Evolutionary conservation across 352 stramenopile species (phyloP).

Genomic region (Globisporangium mamillatum): DNA sequence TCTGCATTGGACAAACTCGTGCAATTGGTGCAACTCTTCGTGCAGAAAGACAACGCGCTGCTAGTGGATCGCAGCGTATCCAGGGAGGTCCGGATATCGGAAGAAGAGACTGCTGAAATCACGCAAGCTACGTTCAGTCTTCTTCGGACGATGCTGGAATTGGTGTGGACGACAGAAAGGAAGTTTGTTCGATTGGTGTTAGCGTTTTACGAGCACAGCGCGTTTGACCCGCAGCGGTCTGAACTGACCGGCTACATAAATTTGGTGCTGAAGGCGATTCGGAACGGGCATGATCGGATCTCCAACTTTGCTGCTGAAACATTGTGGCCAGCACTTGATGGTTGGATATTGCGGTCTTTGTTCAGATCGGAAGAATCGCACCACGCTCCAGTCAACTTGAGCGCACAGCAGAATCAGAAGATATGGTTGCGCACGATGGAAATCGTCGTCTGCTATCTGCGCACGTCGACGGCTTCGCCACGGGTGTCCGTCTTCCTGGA

Average conservation of each 20-base stretch:
- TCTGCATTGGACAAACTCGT: conserved; percentile 32
- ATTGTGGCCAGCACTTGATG: conserved; percentile 34
- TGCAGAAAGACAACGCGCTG: conserved; percentile 32
- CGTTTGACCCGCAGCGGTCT: conserved; percentile 14
- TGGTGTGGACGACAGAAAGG: conserved; percentile 25
- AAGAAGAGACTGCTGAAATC: conserved; percentile 22
- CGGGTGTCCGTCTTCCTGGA: conserved; percentile 9
- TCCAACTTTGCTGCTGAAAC: conserved; percentile 30
- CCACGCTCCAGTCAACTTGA: neutral
- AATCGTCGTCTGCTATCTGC: conserved; percentile 13
- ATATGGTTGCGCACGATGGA: conserved; percentile 14
- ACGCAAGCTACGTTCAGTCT: conserved; percentile 32
- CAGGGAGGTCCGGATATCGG: conserved; percentile 19
- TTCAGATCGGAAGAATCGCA: conserved; percentile 18
- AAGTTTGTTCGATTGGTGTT: conserved; percentile 34
- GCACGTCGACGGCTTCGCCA: conserved; percentile 4
- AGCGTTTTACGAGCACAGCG: conserved; percentile 31
- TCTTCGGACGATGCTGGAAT: conserved; percentile 34
- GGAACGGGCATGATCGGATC: conserved; percentile 19
- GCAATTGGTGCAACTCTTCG: conserved; percentile 36
- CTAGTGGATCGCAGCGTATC: conserved; percentile 9
- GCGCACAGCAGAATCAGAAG: neutral
- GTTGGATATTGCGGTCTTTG: conserved; percentile 14
- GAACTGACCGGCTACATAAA: conserved; percentile 21
- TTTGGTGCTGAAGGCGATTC: conserved; percentile 30